Percentiles rank a stretch among this genome's conserved stretches.
Evolutionary conservation across 768 basidiomycete species (phyloP).

Genomic region (Suillus weaverae): DNA sequence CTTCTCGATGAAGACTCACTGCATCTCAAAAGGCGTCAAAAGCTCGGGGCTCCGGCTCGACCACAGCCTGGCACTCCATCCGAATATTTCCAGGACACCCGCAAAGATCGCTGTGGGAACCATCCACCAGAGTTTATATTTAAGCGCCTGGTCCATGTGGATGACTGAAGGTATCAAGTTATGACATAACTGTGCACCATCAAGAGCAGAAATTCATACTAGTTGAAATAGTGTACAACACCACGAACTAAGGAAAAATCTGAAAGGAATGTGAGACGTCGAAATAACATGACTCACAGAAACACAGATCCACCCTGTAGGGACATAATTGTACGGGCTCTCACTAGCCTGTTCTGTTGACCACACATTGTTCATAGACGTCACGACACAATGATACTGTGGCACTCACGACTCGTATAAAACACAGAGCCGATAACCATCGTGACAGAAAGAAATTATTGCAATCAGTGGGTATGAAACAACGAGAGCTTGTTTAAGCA

Average conservation of each 20-base stretch:
- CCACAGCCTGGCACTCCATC: constrained; percentile 59
- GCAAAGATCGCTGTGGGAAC: constrained; percentile 48
- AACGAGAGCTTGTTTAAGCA: background rate
- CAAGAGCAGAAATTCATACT: constrained; percentile 25
- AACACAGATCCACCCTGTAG: constrained; percentile 38
- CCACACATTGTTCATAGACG: background rate
- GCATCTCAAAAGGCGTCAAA: constrained; percentile 41
- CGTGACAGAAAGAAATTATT: background rate
- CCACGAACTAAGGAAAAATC: constrained; percentile 28
- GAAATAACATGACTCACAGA: constrained; percentile 13
- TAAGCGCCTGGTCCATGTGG: constrained; percentile 47
- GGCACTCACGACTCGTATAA: background rate
- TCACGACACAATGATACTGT: background rate
- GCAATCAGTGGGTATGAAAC: background rate
- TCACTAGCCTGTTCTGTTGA: background rate
- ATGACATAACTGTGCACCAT: background rate
- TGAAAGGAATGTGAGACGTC: background rate
- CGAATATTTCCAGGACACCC: constrained; percentile 50
- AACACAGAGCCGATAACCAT: background rate
- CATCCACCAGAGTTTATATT: constrained; percentile 52
- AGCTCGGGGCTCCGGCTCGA: constrained; percentile 31
- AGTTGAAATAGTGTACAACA: constrained; percentile 41
- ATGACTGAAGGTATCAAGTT: constrained; percentile 32
- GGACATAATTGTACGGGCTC: constrained; percentile 39
- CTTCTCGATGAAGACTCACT: constrained; percentile 30